These are phyloP conservation scores for Iberis pinnata DNA, from an alignment of 345 rosid genomes.

Conservation along the genomic window DNA sequence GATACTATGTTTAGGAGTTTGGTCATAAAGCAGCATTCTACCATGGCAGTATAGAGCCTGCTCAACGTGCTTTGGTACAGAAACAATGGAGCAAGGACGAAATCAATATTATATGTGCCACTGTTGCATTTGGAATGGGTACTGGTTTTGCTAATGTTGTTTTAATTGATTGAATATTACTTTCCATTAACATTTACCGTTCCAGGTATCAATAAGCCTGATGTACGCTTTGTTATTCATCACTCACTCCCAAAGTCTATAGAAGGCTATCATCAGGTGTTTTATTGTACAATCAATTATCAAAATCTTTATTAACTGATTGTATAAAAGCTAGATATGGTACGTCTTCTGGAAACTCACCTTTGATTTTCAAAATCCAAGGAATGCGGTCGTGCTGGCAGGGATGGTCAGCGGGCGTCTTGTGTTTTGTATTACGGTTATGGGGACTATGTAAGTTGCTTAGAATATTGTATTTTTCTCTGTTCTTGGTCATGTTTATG, in stretches of 20 bases:
- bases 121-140: constrained; percentile 99
- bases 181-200: constrained; percentile 21
- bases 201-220: constrained; percentile 97
- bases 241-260: constrained; percentile 98
- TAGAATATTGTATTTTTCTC: constrained; percentile 5
- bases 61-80: constrained; percentile 67
- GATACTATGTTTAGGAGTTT: constrained; percentile 47
- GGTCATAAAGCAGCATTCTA: constrained; percentile 96
- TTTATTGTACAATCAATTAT: neutral
- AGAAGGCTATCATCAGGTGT: constrained; percentile 99
- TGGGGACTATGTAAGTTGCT: constrained; percentile 79
- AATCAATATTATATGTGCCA: constrained; percentile 91
- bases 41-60: constrained; percentile 91
- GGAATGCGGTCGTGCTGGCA: constrained; percentile 99
- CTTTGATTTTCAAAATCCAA: constrained; percentile 25
- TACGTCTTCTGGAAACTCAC: constrained; percentile 3
- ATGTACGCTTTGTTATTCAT: constrained; percentile 98
- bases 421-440: constrained; percentile 89
- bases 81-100: constrained; percentile 99
- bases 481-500: constrained; percentile 8
- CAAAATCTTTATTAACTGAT: neutral
- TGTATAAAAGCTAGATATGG: constrained; percentile 6
- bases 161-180: constrained; percentile 17
- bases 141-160: constrained; percentile 27
- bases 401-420: constrained; percentile 90